Conservation (phyloP, 352 stramenopile species). For the Globisporangium recalcitrans region DNA sequence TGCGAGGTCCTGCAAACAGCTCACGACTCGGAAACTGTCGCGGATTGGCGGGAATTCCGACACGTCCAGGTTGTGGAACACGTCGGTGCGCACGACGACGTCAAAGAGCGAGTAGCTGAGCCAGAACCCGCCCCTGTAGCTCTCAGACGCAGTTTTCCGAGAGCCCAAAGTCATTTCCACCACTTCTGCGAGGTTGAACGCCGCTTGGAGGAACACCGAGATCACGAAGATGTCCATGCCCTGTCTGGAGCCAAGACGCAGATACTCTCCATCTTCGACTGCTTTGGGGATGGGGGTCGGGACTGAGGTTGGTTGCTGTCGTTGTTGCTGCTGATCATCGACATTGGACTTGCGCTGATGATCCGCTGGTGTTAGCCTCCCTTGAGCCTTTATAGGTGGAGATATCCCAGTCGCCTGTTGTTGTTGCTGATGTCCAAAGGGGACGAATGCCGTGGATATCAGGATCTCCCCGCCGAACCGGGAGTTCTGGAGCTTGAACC, state of each 20-base stretch:
- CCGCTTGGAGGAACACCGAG: conserved; percentile 46
- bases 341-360: background rate
- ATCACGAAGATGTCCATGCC: conserved; percentile 57
- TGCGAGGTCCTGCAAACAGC: conserved; percentile 38
- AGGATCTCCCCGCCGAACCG: conserved; percentile 65
- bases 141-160: conserved; percentile 2
- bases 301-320: background rate
- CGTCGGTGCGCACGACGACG: conserved; percentile 75
- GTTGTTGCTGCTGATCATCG: background rate
- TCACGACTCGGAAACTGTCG: conserved; percentile 67
- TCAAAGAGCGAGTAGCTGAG: conserved; percentile 83
- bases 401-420: background rate
- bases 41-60: conserved; percentile 64
- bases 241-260: conserved; percentile 37
- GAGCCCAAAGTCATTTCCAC: conserved; percentile 9
- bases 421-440: background rate
- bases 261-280: conserved; percentile 36
- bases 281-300: conserved; percentile 2
- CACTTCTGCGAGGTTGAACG: conserved; percentile 28
- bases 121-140: conserved; percentile 46
- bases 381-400: background rate
- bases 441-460: conserved; percentile 28
- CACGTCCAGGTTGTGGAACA: conserved; percentile 54
- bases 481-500: conserved; percentile 70
- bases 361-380: background rate